Base-by-base conservation (phyloP, 257 asterid species). In the Solanum peruvianum region DNA sequence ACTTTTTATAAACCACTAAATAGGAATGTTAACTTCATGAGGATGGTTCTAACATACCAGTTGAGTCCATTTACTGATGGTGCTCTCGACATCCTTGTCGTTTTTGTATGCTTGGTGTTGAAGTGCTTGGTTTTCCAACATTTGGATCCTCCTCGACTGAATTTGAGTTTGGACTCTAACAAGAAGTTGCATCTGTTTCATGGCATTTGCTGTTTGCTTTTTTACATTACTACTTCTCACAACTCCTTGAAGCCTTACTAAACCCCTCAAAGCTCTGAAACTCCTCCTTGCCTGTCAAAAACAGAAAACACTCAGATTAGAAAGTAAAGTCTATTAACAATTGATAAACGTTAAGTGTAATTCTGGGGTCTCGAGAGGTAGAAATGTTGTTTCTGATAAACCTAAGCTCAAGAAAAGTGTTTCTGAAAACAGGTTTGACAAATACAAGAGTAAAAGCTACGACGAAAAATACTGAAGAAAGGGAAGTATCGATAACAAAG, bases 221-320 rank as follows among this genome's bases (percentile, higher is more conserved):
- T 92, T 92, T 12, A 94, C 98, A 18, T 92, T 95, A 62, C 94
- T 93, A 70, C 99, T 94, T 87, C 94, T 93, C 49, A 97, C 92
- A 86, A 97, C 95, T 86, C 95, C 98, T 93, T 95, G 99, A 88
- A 97, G 99, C 94, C 99, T 94, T 90, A 95, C 94, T 83, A 97
- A 89, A 66, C 98, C 99, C 90, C 92, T 94, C 92, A 94, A 88
- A 56, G 98, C 96, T 91, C 98, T 85, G 87, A 92, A 97, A 87
- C 92, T 95, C 84, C 94, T 92, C 92, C 99, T 92, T 23, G 97
- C 98, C 99, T 97, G 87, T 73, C 31, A 83, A 66, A 69, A 84
- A 27, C 33, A 58, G 45, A 62, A 82, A 58, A 47, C 25, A 18
- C 11, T 44, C 39, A 76, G 8, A 77, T 49, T 27, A 62, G 81